Percentiles rank a stretch among this genome's conserved stretches.
phyloP scores from a whole-genome alignment of 352 stramenopile species.

The Globisporangium cystogenes region DNA sequence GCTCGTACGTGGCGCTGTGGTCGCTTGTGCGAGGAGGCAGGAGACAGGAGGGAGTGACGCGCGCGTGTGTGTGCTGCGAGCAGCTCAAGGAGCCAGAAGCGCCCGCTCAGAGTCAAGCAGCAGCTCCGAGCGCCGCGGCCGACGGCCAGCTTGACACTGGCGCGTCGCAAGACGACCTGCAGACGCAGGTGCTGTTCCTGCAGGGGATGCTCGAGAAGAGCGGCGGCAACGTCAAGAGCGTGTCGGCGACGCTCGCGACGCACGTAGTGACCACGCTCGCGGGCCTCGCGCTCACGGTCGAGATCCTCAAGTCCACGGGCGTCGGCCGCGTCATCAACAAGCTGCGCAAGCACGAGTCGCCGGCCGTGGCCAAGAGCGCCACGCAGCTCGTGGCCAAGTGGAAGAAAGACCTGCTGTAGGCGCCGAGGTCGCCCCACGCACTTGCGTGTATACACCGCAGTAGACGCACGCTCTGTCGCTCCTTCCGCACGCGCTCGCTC shows the following conservation, averaged over 20 bases:
- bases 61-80: neutral
- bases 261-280: conserved; percentile 69
- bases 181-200: conserved; percentile 61
- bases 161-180: conserved; percentile 37
- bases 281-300: conserved; percentile 66
- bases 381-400: conserved; percentile 76
- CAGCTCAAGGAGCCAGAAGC: neutral
- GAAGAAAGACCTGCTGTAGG: conserved; percentile 78
- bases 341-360: conserved; percentile 64
- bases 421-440: too few relatives aligned
- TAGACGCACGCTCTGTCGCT: neutral
- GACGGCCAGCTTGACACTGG: conserved; percentile 1
- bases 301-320: conserved; percentile 81
- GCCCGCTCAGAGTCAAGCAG: neutral
- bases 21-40: too few relatives aligned
- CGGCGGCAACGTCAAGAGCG: conserved; percentile 60
- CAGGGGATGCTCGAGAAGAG: conserved; percentile 73
- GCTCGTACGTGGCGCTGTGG: conserved; percentile 1
- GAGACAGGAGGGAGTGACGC: neutral
- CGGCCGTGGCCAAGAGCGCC: conserved; percentile 57
- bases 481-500: too few relatives aligned
- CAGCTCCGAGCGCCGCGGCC: neutral
- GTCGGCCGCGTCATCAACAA: conserved; percentile 85
- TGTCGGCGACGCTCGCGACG: conserved; percentile 54
- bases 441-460: too few relatives aligned